phyloP scores from a whole-genome alignment of 306 rosid genomes.

The Sicyos baderoa region DNA sequence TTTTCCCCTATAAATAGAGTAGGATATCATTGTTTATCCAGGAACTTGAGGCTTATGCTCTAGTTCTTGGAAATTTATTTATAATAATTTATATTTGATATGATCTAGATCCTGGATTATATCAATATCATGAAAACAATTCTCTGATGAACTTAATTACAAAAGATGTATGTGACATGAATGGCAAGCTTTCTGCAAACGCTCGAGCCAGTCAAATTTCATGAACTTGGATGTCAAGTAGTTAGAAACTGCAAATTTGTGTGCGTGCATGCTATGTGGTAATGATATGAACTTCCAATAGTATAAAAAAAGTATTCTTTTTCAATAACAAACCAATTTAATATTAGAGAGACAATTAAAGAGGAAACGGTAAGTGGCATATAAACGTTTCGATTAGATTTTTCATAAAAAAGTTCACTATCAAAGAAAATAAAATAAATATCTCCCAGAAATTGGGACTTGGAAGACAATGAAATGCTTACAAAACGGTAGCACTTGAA shows the following conservation, averaged over 20 bases:
- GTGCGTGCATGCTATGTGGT: not conserved
- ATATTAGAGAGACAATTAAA: not conserved
- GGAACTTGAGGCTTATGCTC: too few relatives aligned
- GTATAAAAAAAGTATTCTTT: not conserved
- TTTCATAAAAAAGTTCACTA: not conserved
- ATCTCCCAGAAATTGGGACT: not conserved
- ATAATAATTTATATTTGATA: too few relatives aligned
- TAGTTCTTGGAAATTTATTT: too few relatives aligned
- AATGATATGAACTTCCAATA: not conserved
- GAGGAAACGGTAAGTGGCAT: not conserved
- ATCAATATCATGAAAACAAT: not conserved
- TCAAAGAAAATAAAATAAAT: not conserved
- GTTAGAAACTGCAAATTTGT: not conserved
- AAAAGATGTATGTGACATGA: not conserved
- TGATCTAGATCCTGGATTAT: too few relatives aligned
- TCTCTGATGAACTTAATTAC: not conserved
- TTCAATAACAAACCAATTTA: not conserved
- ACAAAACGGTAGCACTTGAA: not conserved
- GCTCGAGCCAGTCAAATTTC: slow-evolving; percentile 8
- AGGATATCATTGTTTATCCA: too few relatives aligned
- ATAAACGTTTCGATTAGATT: not conserved
- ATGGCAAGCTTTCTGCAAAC: not conserved
- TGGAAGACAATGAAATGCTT: not conserved
- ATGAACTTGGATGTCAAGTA: not conserved
- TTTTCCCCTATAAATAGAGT: too few relatives aligned